phyloP scores from a whole-genome alignment of 179 eudicot species.

The Gypsophila paniculata region DNA sequence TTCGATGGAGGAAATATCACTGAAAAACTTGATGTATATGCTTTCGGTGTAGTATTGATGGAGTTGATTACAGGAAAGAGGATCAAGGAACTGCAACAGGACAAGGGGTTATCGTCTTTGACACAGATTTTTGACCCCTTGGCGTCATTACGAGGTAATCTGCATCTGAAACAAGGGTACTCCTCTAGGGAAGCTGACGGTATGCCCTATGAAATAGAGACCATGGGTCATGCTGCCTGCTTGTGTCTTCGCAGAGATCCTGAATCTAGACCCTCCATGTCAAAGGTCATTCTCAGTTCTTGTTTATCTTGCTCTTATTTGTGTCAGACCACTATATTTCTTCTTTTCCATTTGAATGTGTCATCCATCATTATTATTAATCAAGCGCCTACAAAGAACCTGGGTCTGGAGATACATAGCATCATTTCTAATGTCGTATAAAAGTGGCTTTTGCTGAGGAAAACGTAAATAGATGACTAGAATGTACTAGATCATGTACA shows the following conservation, averaged over 20 bases:
- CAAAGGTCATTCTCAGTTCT: slow-evolving; percentile 47
- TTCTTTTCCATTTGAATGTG: background rate
- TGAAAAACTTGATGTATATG: slow-evolving; percentile 80
- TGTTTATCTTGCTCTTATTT: background rate
- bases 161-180: slow-evolving; percentile 34
- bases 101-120: slow-evolving; percentile 37
- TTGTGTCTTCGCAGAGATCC: slow-evolving; percentile 84
- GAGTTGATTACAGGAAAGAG: slow-evolving; percentile 74
- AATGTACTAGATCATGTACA: too few species aligned
- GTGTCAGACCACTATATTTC: background rate
- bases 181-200: slow-evolving; percentile 34
- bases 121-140: slow-evolving; percentile 42
- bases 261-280: slow-evolving; percentile 69
- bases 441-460: too few species aligned
- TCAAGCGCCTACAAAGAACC: too few species aligned
- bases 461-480: too few species aligned
- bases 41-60: slow-evolving; percentile 69
- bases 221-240: slow-evolving; percentile 70
- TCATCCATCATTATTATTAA: background rate
- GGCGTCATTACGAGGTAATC: slow-evolving; percentile 34
- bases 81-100: slow-evolving; percentile 45
- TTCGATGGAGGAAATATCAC: slow-evolving; percentile 54
- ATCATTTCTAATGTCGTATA: too few species aligned
- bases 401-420: background rate
- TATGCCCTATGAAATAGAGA: slow-evolving; percentile 61